Percentiles rank a stretch among this genome's conserved stretches.
Conservation (phyloP, 2,329 filamentous ascomycete genomes). For the Domatiomyces catenatus region DNA sequence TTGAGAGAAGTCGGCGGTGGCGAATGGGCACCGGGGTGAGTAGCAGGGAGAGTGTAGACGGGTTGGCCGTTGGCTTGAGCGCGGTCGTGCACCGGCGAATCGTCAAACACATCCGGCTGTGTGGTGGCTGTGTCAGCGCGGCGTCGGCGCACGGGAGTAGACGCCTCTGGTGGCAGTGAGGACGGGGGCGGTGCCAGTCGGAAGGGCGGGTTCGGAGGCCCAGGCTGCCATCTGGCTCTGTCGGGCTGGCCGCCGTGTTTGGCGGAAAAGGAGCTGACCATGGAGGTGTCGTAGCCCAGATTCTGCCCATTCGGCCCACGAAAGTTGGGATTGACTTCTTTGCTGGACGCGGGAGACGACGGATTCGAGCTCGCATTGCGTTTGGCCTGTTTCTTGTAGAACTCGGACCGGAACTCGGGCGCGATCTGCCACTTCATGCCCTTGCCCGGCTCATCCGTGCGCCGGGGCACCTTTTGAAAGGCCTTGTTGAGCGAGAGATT, state of each 20-base stretch:
- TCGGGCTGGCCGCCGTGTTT: conserved; percentile 2
- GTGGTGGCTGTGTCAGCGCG: conserved; percentile 19
- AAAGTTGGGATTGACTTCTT: conserved; percentile 25
- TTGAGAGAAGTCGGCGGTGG: conserved; percentile 19
- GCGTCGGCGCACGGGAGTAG: conserved; percentile 34
- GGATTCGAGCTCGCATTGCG: conserved; percentile 28
- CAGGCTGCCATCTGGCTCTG: conserved; percentile 20
- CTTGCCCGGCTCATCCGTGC: conserved; percentile 90
- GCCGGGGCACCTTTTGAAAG: conserved; percentile 82
- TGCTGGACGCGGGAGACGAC: conserved; percentile 29
- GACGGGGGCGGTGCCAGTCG: conserved; percentile 22
- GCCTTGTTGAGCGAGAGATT: conserved; percentile 90
- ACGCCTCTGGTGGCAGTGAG: conserved; percentile 28
- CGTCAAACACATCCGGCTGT: conserved; percentile 24
- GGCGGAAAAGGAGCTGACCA: conserved; percentile 28
- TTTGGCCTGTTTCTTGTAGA: conserved; percentile 51
- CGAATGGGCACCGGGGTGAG: conserved; percentile 13
- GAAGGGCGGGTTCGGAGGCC: not conserved
- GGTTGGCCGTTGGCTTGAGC: conserved; percentile 12
- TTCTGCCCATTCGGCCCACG: conserved; percentile 23
- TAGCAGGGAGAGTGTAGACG: conserved; percentile 12
- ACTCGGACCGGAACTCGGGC: conserved; percentile 69
- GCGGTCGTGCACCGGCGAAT: conserved; percentile 27
- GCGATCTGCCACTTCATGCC: conserved; percentile 99
- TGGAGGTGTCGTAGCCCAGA: conserved; percentile 18